Percentiles rank a stretch among this genome's conserved stretches.
These are phyloP conservation scores for Cerioporus squamosus DNA, from an alignment of 1,284 basidiomycete species.

Conservation along the genomic window DNA sequence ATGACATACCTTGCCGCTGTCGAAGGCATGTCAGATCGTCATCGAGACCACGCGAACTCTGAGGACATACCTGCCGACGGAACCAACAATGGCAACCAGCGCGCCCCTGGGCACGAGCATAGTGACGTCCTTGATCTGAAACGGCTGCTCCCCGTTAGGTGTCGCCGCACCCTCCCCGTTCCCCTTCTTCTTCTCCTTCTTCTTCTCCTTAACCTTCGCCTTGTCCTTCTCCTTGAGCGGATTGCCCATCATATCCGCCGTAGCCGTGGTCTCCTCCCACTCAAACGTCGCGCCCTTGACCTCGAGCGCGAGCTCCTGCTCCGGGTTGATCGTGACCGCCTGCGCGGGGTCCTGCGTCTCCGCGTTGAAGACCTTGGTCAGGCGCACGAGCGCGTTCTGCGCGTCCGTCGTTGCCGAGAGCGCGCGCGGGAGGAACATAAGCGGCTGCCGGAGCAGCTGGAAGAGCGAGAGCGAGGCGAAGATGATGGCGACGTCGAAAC, in stretches of 20 bases:
- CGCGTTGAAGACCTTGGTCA: constrained; percentile 62
- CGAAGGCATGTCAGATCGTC: neutral
- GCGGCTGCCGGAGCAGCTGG: constrained; percentile 67
- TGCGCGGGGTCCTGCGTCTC: constrained; percentile 49
- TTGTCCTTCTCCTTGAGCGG: constrained; percentile 24
- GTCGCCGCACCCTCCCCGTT: constrained; percentile 24
- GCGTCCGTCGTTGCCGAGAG: constrained; percentile 70
- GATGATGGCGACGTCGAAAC: constrained; percentile 67
- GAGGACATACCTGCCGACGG: constrained; percentile 57
- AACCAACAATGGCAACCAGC: constrained; percentile 69
- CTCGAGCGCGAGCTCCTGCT: constrained; percentile 53
- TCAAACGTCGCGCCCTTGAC: constrained; percentile 64
- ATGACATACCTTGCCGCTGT: constrained; percentile 23
- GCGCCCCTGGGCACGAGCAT: constrained; percentile 61
- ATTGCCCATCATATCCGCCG: constrained; percentile 7
- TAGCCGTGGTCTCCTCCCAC: constrained; percentile 53
- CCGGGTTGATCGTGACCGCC: constrained; percentile 47
- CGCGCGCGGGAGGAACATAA: constrained; percentile 72
- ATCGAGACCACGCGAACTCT: no score
- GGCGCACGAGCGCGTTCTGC: constrained; percentile 59
- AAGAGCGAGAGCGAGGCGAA: constrained; percentile 77
- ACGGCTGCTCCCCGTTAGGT: constrained; percentile 35
- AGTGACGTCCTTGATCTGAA: constrained; percentile 56
- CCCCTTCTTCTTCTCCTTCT: constrained; percentile 15
- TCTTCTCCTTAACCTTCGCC: constrained; percentile 24